These are phyloP conservation scores for Blastosporella zonata DNA, from an alignment of 1,284 basidiomycete genomes.

Conservation along the genomic window DNA sequence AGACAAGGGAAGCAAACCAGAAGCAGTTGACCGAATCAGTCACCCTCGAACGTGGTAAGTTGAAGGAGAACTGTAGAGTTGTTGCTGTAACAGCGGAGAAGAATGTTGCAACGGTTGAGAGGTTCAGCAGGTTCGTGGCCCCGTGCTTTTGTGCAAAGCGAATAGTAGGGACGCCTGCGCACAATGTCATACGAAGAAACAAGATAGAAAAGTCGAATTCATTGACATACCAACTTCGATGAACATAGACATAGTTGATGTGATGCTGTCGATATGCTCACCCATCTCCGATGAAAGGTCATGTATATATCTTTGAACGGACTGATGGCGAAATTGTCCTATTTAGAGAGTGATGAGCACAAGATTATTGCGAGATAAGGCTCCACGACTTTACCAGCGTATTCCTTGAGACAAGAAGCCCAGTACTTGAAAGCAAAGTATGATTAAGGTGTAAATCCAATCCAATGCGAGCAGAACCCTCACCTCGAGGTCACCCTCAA, in stretches of 20 bases:
- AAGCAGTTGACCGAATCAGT: constrained; percentile 62
- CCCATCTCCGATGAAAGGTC: constrained; percentile 68
- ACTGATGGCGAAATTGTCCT: constrained; percentile 69
- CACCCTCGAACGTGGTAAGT: constrained; percentile 25
- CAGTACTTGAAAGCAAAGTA: constrained; percentile 47
- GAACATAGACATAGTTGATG: constrained; percentile 61
- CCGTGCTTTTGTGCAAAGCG: constrained; percentile 72
- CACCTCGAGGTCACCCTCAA: constrained; percentile 67
- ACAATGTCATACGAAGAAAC: constrained; percentile 4
- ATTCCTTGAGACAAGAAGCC: constrained; percentile 64
- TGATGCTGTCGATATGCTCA: constrained; percentile 66
- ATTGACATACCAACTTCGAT: constrained; percentile 60
- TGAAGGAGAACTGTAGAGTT: constrained; percentile 65
- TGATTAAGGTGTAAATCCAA: constrained; percentile 9
- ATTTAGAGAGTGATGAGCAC: constrained; percentile 8
- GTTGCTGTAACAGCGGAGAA: constrained; percentile 75
- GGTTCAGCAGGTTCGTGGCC: constrained; percentile 63
- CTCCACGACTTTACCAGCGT: constrained; percentile 40
- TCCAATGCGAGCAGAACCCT: constrained; percentile 13
- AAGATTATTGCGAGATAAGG: background rate
- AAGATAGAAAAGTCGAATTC: background rate
- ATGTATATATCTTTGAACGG: constrained; percentile 70
- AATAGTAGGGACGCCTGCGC: constrained; percentile 66
- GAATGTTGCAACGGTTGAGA: constrained; percentile 75
- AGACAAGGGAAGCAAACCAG: constrained; percentile 73